Evolutionary conservation across 495 filamentous ascomycete genomes (phyloP).

Genomic region (Xylaria curta): DNA sequence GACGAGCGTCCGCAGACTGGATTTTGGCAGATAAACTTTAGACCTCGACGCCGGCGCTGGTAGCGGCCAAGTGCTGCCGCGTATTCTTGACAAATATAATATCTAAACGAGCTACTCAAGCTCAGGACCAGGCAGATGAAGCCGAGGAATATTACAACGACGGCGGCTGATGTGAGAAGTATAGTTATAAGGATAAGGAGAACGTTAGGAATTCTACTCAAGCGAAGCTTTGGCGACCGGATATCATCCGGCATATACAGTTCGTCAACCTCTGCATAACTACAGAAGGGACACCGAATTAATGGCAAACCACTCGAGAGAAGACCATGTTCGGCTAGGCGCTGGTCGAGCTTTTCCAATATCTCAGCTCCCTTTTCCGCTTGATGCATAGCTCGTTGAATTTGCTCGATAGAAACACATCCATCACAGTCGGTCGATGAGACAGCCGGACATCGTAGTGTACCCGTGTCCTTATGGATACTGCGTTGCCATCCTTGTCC

Average conservation of each 20-base stretch:
- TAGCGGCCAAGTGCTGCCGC: slow-evolving; percentile 63
- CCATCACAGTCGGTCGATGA: slow-evolving; percentile 73
- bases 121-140: slow-evolving; percentile 47
- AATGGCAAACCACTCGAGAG: slow-evolving; percentile 75
- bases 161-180: slow-evolving; percentile 58
- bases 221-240: slow-evolving; percentile 57
- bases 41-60: slow-evolving; percentile 66
- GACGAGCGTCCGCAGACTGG: slow-evolving; percentile 69
- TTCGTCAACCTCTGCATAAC: slow-evolving; percentile 87
- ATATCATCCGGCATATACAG: slow-evolving; percentile 64
- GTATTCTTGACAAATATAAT: slow-evolving; percentile 44
- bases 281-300: slow-evolving; percentile 87
- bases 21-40: slow-evolving; percentile 75
- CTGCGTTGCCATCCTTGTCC: slow-evolving; percentile 90
- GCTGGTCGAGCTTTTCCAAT: slow-evolving; percentile 74
- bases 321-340: slow-evolving; percentile 74
- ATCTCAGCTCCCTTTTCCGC: slow-evolving; percentile 72
- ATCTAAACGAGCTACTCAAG: slow-evolving; percentile 37
- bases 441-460: slow-evolving; percentile 81
- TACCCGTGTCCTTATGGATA: slow-evolving; percentile 71
- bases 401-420: slow-evolving; percentile 67
- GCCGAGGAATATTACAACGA: slow-evolving; percentile 52
- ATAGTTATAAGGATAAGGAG: slow-evolving; percentile 51
- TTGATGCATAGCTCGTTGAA: slow-evolving; percentile 72
- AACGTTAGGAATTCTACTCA: slow-evolving; percentile 50